Base-by-base conservation (phyloP, 73 alveolate genomes). In the Paramecium octaurelia region DNA sequence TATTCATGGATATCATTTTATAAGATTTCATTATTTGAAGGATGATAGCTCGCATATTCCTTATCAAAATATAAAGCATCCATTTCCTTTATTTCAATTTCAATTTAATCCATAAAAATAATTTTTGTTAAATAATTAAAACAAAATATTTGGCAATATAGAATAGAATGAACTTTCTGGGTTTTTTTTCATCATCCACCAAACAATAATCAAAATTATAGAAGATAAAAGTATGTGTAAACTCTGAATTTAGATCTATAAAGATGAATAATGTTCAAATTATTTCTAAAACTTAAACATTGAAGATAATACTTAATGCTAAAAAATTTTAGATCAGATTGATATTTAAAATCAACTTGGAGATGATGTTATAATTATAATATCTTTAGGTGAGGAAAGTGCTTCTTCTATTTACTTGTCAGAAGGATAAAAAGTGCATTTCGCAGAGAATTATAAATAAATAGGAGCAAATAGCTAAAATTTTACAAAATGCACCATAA, bases 11-110 rank as follows among this genome's bases (percentile, higher is more conserved):
- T 23, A 5, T 80, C 91, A 0, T 18, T 48, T 11, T 80, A 20
- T 43, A 80, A 8, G 4, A 80, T 24, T 24, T 80, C 70, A 80
- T 80, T 80, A 23, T 80, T 44, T 4, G 27, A 23, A 27, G 91
- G 91, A 80, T 80, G 91, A 48, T 80, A 80, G 14, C 34, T 80
- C 20, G 91, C 91, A 38, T 21, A 23, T 46, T 80, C 91, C 11
- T 27, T 42, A 80, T 80, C 91, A 48, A 80, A 80, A 42, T 44
- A 80, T 43, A 80, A 20, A n/a, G 76, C 64, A 46, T 80, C 54
- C 91, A 80, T 80, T 14, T 80, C 48, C 29, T 18, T 42, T 11
- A 80, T 80, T 80, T 29, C 23, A 34, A 75, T 75, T 75, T 64
- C 84, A 31, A 31, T 34, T 64, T 24, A 64, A 64, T 64, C 46